phyloP scores from a whole-genome alignment of 768 basidiomycete species.

The Vararia minispora region DNA sequence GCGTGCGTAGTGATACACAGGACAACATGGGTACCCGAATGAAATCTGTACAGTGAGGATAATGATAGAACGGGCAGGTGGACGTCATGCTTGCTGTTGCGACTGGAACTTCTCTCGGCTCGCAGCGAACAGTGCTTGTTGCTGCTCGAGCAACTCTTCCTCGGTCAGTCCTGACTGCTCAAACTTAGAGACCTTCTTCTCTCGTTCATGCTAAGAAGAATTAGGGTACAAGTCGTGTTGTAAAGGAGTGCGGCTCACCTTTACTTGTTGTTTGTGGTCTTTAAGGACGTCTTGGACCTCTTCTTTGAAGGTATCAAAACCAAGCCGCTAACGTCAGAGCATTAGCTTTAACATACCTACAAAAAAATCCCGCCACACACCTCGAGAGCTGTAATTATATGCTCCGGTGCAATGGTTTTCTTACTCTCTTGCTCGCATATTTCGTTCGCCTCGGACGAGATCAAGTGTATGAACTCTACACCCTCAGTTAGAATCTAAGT shows the following conservation, averaged over 20 bases:
- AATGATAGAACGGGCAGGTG: slow-evolving; percentile 8
- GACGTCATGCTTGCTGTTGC: slow-evolving; percentile 19
- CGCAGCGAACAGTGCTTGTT: slow-evolving; percentile 89
- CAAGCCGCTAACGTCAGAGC: slow-evolving; percentile 52
- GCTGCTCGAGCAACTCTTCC: slow-evolving; percentile 79
- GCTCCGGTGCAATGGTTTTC: slow-evolving; percentile 98
- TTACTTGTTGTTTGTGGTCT: slow-evolving; percentile 93
- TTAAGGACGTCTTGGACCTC: slow-evolving; percentile 91
- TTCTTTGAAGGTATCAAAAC: slow-evolving; percentile 82
- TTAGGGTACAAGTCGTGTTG: slow-evolving; percentile 2
- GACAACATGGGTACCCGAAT: neutral
- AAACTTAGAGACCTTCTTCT: slow-evolving; percentile 86
- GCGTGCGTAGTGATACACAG: slow-evolving; percentile 4
- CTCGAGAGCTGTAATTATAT: slow-evolving; percentile 86
- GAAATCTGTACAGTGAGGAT: slow-evolving; percentile 2
- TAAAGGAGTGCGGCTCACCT: slow-evolving; percentile 38
- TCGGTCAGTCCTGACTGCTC: slow-evolving; percentile 83
- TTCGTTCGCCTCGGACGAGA: slow-evolving; percentile 96
- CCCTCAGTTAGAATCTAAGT: slow-evolving; percentile 5
- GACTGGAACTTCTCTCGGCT: slow-evolving; percentile 74
- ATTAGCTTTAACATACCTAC: neutral
- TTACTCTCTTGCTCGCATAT: slow-evolving; percentile 97
- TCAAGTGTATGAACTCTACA: slow-evolving; percentile 93
- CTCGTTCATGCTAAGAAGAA: slow-evolving; percentile 51
- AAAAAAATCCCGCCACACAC: slow-evolving; percentile 27